Evolutionary conservation across 805 yeast species (phyloP).

Genomic region (Diddensiella caesifluorescens): DNA sequence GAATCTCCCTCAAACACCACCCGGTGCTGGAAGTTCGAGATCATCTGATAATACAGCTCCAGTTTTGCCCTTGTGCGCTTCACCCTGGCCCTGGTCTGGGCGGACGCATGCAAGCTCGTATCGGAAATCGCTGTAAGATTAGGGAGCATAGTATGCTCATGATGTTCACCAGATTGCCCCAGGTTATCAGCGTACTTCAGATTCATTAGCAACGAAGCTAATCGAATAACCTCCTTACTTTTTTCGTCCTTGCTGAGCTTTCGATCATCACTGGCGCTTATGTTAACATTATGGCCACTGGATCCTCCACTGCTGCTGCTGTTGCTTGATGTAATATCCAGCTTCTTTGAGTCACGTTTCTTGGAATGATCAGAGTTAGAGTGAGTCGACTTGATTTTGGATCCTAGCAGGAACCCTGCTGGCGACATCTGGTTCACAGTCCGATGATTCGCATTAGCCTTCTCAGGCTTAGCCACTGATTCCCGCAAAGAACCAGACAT

Average conservation of each 20-base stretch:
- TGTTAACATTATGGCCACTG: too few species aligned
- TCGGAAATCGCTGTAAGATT: not conserved
- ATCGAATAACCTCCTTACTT: conserved; percentile 18
- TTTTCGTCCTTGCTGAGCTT: conserved; percentile 1
- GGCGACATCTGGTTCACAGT: too few species aligned
- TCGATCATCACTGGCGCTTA: too few species aligned
- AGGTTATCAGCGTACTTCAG: conserved; percentile 16
- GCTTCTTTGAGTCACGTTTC: too few species aligned
- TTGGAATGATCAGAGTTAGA: too few species aligned
- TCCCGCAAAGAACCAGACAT: too few species aligned
- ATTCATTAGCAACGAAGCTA: conserved; percentile 20
- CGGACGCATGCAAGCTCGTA: conserved; percentile 8
- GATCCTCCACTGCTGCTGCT: too few species aligned
- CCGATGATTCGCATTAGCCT: too few species aligned
- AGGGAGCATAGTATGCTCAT: not conserved
- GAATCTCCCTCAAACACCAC: conserved; percentile 1
- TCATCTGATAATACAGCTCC: conserved; percentile 27
- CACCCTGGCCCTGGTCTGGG: conserved; percentile 23
- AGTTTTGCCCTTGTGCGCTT: conserved; percentile 28
- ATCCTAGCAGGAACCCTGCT: too few species aligned
- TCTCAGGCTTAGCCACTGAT: too few species aligned
- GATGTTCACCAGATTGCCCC: not conserved
- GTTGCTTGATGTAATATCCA: too few species aligned
- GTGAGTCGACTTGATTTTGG: too few species aligned
- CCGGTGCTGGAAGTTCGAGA: conserved; percentile 17